Conservation (phyloP, 228 moss, liverwort and hornwort species). For the Sphagnum fallax region DNA sequence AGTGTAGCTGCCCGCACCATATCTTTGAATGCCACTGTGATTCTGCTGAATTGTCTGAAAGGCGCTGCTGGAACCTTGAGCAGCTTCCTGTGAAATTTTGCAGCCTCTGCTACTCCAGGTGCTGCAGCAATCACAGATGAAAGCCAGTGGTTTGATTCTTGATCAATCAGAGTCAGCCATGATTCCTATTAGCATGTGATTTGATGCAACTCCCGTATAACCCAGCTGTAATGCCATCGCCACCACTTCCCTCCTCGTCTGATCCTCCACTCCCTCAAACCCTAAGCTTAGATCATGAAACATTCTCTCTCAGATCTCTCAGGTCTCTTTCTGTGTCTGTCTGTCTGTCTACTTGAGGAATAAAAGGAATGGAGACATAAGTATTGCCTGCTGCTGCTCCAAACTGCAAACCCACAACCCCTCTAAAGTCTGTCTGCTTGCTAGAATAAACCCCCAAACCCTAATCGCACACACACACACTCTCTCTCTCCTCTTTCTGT, state of each 20-base stretch:
- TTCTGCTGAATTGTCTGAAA: constrained; percentile 79
- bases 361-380: no score
- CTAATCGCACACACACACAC: no score
- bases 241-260: constrained; percentile 60
- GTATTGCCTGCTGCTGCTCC: no score
- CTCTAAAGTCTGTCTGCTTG: no score
- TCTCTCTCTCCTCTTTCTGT: no score
- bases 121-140: constrained; percentile 45
- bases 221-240: constrained; percentile 79
- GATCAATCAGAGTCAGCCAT: constrained; percentile 65
- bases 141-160: constrained; percentile 45
- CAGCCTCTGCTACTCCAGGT: constrained; percentile 59
- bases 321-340: no score
- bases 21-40: constrained; percentile 71
- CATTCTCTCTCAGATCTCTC: constrained; percentile 16
- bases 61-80: constrained; percentile 51
- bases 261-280: constrained; percentile 45
- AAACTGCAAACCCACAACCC: no score
- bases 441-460: no score
- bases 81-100: constrained; percentile 58
- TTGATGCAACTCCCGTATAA: constrained; percentile 62
- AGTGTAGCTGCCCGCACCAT: constrained; percentile 37
- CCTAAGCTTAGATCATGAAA: constrained; percentile 69
- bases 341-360: no score
- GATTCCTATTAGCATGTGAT: constrained; percentile 49